Conservation (phyloP, 805 yeast genomes). For the Cyberlindnera mycetangii region DNA sequence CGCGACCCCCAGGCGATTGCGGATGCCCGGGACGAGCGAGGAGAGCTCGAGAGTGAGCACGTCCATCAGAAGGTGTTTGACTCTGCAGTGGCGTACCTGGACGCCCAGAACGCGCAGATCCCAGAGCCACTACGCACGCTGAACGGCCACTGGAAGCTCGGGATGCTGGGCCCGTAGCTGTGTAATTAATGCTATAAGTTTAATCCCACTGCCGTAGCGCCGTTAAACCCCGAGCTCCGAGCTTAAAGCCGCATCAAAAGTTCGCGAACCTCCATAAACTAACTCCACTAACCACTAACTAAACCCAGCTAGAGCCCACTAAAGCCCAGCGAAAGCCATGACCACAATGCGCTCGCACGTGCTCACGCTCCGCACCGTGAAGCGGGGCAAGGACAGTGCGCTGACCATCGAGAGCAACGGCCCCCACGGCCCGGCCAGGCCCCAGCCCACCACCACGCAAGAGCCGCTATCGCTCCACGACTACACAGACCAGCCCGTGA, state of each 20-base stretch:
- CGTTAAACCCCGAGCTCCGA: too few species aligned
- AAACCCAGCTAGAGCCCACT: background rate
- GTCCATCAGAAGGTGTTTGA: slow-evolving; percentile 33
- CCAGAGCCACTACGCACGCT: slow-evolving; percentile 31
- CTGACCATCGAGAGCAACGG: slow-evolving; percentile 26
- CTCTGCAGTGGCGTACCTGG: slow-evolving; percentile 31
- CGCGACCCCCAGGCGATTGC: slow-evolving; percentile 29
- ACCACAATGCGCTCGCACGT: slow-evolving; percentile 28
- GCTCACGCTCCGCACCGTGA: slow-evolving; percentile 28
- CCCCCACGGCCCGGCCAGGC: slow-evolving; percentile 3
- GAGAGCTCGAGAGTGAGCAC: slow-evolving; percentile 39
- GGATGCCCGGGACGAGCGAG: slow-evolving; percentile 29
- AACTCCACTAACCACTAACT: background rate
- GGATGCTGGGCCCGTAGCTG: slow-evolving; percentile 1
- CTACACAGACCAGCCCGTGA: slow-evolving; percentile 20
- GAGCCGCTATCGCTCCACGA: slow-evolving; percentile 1
- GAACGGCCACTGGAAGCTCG: slow-evolving; percentile 24
- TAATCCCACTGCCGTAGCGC: too few species aligned
- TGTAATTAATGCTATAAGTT: too few species aligned
- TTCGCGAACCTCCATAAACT: background rate
- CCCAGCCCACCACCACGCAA: background rate
- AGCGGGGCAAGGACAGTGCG: slow-evolving; percentile 21
- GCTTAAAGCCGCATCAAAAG: too few species aligned
- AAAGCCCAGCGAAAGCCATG: background rate
- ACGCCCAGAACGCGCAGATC: slow-evolving; percentile 28